These are phyloP conservation scores for Inga leiocalycina DNA, from an alignment of 306 rosid species.

Conservation along the genomic window DNA sequence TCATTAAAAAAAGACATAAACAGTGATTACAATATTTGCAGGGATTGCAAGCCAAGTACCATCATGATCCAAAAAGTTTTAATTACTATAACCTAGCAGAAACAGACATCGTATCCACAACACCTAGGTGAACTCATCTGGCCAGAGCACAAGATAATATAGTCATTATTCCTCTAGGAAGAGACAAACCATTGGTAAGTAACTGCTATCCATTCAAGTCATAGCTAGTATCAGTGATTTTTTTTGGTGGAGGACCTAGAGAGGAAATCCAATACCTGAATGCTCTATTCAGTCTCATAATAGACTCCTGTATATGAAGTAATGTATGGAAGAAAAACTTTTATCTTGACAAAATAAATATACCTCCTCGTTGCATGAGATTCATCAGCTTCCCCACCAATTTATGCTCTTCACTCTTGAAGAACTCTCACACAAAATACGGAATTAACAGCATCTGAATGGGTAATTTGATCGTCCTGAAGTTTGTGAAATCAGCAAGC, in stretches of 20 bases:
- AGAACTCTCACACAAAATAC: background rate
- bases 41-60: background rate
- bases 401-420: constrained; percentile 18
- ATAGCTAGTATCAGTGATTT: background rate
- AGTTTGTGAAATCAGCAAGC: constrained; percentile 31
- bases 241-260: background rate
- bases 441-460: background rate
- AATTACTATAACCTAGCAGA: constrained; percentile 2
- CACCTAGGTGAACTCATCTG: background rate
- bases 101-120: background rate
- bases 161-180: background rate
- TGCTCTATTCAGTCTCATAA: background rate
- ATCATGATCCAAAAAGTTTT: background rate
- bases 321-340: background rate
- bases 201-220: background rate
- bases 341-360: background rate
- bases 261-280: background rate
- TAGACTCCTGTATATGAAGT: background rate
- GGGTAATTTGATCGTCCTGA: constrained; percentile 12
- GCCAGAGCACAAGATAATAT: background rate
- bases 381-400: constrained; percentile 4
- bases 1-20: background rate
- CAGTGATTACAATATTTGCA: background rate
- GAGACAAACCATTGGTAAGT: background rate
- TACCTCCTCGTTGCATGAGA: background rate